phyloP scores from a whole-genome alignment of 306 rosid genomes.

The Macrotyloma uniflorum region DNA sequence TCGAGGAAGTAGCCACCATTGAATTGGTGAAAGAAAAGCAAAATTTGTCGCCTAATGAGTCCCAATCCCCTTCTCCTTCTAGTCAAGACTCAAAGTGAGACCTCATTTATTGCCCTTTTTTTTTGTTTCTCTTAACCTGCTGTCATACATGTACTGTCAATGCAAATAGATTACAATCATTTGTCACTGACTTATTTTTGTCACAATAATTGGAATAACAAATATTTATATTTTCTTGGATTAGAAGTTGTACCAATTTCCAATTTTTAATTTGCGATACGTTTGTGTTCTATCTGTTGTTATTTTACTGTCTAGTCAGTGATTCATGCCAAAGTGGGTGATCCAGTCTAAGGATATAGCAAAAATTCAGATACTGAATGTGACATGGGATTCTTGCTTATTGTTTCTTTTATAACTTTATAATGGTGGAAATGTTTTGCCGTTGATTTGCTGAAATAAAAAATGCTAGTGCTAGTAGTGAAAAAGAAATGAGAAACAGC shows the following conservation, averaged over 20 bases:
- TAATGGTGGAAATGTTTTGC: not conserved
- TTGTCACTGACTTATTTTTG: conserved; percentile 19
- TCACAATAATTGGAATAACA: conserved; percentile 37
- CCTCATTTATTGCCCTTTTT: not conserved
- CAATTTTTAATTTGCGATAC: not conserved
- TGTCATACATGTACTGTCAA: conserved; percentile 9
- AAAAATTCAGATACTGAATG: not conserved
- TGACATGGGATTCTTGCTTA: not conserved
- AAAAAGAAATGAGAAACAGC: not conserved
- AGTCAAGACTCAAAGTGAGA: conserved; percentile 30
- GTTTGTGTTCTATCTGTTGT: not conserved
- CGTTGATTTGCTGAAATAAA: not conserved
- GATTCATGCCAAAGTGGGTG: conserved; percentile 10
- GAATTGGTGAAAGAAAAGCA: conserved; percentile 65
- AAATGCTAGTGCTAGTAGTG: conserved; percentile 9
- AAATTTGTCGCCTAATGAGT: not conserved
- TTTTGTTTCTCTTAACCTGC: not conserved
- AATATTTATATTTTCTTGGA: conserved; percentile 22
- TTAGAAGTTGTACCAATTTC: not conserved
- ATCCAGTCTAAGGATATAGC: not conserved
- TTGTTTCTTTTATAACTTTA: not conserved
- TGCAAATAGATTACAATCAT: not conserved
- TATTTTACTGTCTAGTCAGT: not conserved
- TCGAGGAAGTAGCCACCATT: conserved; percentile 57
- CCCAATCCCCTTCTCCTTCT: not conserved